Evolutionary conservation across 805 yeast species (phyloP).

Genomic region (Metschnikowia baotianmanensis): DNA sequence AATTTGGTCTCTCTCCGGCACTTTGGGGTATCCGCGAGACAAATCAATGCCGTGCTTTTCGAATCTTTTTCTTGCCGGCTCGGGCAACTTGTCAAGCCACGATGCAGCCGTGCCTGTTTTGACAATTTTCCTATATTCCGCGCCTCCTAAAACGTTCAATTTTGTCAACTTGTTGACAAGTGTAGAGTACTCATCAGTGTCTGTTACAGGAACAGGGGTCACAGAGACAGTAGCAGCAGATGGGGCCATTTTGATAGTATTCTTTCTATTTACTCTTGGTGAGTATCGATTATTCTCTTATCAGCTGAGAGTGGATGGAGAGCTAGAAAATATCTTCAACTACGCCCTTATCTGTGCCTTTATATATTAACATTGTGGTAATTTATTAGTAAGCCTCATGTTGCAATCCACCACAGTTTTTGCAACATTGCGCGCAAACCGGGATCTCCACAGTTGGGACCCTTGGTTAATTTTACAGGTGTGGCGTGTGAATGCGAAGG

Average conservation of each 20-base stretch:
- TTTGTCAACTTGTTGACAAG: conserved; percentile 14
- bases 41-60: conserved; percentile 26
- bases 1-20: conserved; percentile 23
- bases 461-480: too few relatives aligned
- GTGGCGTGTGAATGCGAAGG: too few relatives aligned
- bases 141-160: conserved; percentile 13
- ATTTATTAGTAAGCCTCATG: too few relatives aligned
- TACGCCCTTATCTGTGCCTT: too few relatives aligned
- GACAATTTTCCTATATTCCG: conserved; percentile 9
- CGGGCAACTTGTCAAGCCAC: conserved; percentile 22
- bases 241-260: conserved; percentile 6
- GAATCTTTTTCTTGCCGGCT: conserved; percentile 23
- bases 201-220: not conserved
- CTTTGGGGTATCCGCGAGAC: conserved; percentile 27
- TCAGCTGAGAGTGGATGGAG: too few relatives aligned
- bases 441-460: too few relatives aligned
- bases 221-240: conserved; percentile 5
- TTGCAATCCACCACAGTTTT: too few relatives aligned
- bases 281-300: not conserved
- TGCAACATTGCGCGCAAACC: too few relatives aligned
- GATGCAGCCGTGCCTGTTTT: conserved; percentile 16
- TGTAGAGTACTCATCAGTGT: conserved; percentile 8
- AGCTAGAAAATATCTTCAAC: too few relatives aligned
- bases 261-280: too few relatives aligned
- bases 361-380: too few relatives aligned